Evolutionary conservation across 2,329 filamentous ascomycete genomes (phyloP).

Genomic region (Cladobotryum mycophilum): DNA sequence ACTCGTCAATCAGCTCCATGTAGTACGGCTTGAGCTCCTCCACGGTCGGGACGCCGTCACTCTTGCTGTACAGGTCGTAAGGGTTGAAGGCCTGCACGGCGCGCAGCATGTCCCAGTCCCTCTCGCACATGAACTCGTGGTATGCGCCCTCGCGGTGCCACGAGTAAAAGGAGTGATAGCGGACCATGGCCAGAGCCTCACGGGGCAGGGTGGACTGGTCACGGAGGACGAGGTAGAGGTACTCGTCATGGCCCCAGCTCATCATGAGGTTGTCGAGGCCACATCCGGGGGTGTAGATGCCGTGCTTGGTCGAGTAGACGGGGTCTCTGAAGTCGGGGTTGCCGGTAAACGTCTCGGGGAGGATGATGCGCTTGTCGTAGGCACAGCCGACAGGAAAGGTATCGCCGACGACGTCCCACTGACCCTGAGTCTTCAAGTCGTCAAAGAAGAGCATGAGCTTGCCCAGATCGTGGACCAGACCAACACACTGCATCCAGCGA

Average conservation of each 20-base stretch:
- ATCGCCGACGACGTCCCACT: constrained; percentile 91
- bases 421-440: constrained; percentile 58
- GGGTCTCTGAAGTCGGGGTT: constrained; percentile 70
- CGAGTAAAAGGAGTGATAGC: constrained; percentile 89
- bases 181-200: constrained; percentile 85
- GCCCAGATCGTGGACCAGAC: constrained; percentile 72
- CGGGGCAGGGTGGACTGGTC: constrained; percentile 71
- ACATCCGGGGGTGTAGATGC: constrained; percentile 74
- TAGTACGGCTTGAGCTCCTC: constrained; percentile 63
- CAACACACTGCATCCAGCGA: constrained; percentile 74
- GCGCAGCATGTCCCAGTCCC: constrained; percentile 72
- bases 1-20: constrained; percentile 37
- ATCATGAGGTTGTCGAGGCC: constrained; percentile 85
- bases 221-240: constrained; percentile 80
- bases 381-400: constrained; percentile 74
- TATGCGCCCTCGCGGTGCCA: constrained; percentile 85
- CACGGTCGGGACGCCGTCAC: constrained; percentile 68
- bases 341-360: constrained; percentile 66
- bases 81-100: constrained; percentile 85
- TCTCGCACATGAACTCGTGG: constrained; percentile 72
- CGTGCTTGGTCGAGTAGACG: constrained; percentile 68
- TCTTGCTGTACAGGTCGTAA: constrained; percentile 90
- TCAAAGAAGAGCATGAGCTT: constrained; percentile 77
- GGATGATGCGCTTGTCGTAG: constrained; percentile 72
- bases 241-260: constrained; percentile 85